phyloP scores from a whole-genome alignment of 2,329 filamentous ascomycete species.

The Hypoxylon sp. region DNA sequence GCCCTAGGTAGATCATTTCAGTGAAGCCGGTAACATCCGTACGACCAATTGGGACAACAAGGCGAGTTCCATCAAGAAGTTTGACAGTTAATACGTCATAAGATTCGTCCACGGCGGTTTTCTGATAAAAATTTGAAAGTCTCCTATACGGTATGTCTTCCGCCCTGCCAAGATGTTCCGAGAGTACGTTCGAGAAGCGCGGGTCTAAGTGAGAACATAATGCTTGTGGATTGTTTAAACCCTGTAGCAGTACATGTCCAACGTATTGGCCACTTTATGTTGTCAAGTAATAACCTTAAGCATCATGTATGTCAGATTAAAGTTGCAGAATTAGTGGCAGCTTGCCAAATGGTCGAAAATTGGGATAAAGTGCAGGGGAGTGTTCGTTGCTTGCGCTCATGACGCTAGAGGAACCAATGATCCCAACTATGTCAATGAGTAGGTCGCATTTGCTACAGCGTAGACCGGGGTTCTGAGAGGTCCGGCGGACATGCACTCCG shows the following conservation, averaged over 20 bases:
- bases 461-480: slow-evolving; percentile 30
- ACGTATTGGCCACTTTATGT: slow-evolving; percentile 26
- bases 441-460: slow-evolving; percentile 31
- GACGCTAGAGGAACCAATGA: slow-evolving; percentile 19
- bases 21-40: slow-evolving; percentile 10
- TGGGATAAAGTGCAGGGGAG: slow-evolving; percentile 7
- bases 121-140: slow-evolving; percentile 1
- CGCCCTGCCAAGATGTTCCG: slow-evolving; percentile 22
- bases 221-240: neutral
- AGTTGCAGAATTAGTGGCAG: slow-evolving; percentile 18
- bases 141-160: neutral
- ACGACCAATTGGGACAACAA: slow-evolving; percentile 1
- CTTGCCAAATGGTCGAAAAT: slow-evolving; percentile 10
- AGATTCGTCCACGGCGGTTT: neutral
- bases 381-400: slow-evolving; percentile 20
- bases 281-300: slow-evolving; percentile 44
- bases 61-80: neutral
- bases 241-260: slow-evolving; percentile 10
- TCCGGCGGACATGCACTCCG: slow-evolving; percentile 41
- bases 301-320: slow-evolving; percentile 47
- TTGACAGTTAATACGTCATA: slow-evolving; percentile 19
- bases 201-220: neutral
- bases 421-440: slow-evolving; percentile 14
- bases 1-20: slow-evolving; percentile 6
- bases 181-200: slow-evolving; percentile 12